phyloP scores from a whole-genome alignment of 805 yeast species.

The Ogataea pini region DNA sequence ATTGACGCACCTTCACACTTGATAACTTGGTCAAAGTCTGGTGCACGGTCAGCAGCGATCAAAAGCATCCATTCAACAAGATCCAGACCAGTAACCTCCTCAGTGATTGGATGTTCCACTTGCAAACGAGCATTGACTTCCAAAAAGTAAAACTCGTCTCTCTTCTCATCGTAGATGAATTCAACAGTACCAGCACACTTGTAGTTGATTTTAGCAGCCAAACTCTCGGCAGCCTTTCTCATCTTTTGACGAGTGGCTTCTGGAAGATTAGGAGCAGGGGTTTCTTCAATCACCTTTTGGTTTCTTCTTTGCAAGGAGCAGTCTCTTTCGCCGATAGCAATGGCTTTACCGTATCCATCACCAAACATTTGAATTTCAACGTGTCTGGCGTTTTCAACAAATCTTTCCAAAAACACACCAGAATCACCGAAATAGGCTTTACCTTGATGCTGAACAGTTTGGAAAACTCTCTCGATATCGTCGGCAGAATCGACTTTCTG shows the following conservation, averaged over 20 bases:
- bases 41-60: constrained; percentile 88
- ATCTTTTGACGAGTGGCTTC: constrained; percentile 70
- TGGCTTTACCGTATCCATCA: constrained; percentile 90
- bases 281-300: constrained; percentile 94
- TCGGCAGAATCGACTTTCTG: constrained; percentile 85
- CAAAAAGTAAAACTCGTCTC: constrained; percentile 90
- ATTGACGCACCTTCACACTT: constrained; percentile 82
- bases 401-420: constrained; percentile 93
- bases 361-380: constrained; percentile 97
- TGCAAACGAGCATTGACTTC: constrained; percentile 97
- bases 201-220: constrained; percentile 82
- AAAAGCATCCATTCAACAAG: constrained; percentile 95
- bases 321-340: constrained; percentile 95
- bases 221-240: constrained; percentile 81
- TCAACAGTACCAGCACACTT: constrained; percentile 98
- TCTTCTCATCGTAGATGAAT: constrained; percentile 80
- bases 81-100: constrained; percentile 91
- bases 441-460: constrained; percentile 93
- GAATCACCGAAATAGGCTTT: constrained; percentile 90
- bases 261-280: constrained; percentile 95
- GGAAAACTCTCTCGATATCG: constrained; percentile 83
- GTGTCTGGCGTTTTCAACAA: constrained; percentile 93
- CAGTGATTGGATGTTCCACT: constrained; percentile 98
- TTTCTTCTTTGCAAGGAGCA: constrained; percentile 97
- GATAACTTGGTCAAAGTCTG: constrained; percentile 65